phyloP scores from a whole-genome alignment of 805 yeast species.

The Suhomyces kilbournensis region DNA sequence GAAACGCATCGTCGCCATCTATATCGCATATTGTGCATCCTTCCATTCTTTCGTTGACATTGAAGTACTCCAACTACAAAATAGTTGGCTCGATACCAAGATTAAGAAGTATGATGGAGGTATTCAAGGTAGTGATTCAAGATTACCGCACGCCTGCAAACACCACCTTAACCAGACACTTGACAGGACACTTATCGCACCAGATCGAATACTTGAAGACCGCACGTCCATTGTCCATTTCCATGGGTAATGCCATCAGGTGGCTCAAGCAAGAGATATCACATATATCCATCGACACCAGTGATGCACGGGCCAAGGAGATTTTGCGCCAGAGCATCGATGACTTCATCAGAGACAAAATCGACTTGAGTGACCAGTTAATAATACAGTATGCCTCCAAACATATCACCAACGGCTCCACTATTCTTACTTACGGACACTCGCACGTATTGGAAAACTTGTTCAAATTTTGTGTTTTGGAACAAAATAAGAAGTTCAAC shows the following conservation, averaged over 20 bases:
- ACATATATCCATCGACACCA: conserved; percentile 67
- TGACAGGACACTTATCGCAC: conserved; percentile 81
- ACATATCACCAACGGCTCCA: conserved; percentile 73
- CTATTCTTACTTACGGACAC: conserved; percentile 83
- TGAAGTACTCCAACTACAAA: conserved; percentile 77
- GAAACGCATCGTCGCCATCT: conserved; percentile 54
- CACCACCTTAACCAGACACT: conserved; percentile 80
- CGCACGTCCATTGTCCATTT: conserved; percentile 85
- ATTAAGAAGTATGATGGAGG: conserved; percentile 78
- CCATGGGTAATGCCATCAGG: conserved; percentile 97
- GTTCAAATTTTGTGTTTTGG: conserved; percentile 61
- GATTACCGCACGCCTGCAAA: conserved; percentile 85
- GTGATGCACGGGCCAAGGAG: conserved; percentile 65
- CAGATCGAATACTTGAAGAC: conserved; percentile 91
- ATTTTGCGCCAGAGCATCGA: conserved; percentile 67
- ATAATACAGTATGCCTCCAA: conserved; percentile 77
- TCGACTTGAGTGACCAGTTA: conserved; percentile 75
- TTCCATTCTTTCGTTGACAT: conserved; percentile 69
- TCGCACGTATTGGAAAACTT: conserved; percentile 79
- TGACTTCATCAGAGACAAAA: conserved; percentile 77
- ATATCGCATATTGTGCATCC: conserved; percentile 81
- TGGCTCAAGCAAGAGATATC: conserved; percentile 96
- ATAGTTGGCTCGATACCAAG: conserved; percentile 89
- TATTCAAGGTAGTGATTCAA: conserved; percentile 73
- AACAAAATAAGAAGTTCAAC: conserved; percentile 63